phyloP scores from a whole-genome alignment of 192 early-diverging fungal species.

The Coemansia reversa region DNA sequence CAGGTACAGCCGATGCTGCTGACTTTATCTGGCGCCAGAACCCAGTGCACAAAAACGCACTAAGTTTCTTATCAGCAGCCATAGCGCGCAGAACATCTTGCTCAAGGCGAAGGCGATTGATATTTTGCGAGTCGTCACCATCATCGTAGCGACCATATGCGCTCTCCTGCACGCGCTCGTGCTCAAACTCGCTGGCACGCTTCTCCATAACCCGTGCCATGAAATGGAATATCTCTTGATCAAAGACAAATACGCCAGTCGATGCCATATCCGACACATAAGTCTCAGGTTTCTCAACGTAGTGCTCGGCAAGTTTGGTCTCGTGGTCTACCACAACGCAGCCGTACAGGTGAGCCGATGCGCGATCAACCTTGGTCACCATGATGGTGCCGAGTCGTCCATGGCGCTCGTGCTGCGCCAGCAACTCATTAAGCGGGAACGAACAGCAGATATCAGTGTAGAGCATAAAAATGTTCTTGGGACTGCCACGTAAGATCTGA shows the following conservation, averaged over 20 bases:
- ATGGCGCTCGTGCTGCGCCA: slow-evolving; percentile 78
- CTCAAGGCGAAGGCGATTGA: slow-evolving; percentile 78
- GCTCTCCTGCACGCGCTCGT: slow-evolving; percentile 58
- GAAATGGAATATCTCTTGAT: slow-evolving; percentile 80
- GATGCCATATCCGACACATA: slow-evolving; percentile 94
- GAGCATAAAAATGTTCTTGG: slow-evolving; percentile 92
- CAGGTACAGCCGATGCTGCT: slow-evolving; percentile 87
- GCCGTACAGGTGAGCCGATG: slow-evolving; percentile 83
- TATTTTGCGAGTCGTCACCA: slow-evolving; percentile 52
- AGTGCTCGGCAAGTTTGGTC: slow-evolving; percentile 91
- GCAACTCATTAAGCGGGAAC: slow-evolving; percentile 88
- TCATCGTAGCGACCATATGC: slow-evolving; percentile 51
- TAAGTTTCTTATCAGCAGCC: slow-evolving; percentile 80
- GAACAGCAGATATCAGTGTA: slow-evolving; percentile 96
- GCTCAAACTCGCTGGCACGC: slow-evolving; percentile 54
- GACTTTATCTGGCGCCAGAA: slow-evolving; percentile 99
- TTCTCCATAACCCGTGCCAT: slow-evolving; percentile 77
- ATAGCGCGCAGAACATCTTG: slow-evolving; percentile 89
- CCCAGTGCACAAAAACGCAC: slow-evolving; percentile 78
- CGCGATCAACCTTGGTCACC: slow-evolving; percentile 81
- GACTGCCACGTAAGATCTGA: slow-evolving; percentile 88
- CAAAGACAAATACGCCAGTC: slow-evolving; percentile 94
- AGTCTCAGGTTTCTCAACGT: slow-evolving; percentile 97
- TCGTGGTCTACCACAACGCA: slow-evolving; percentile 88
- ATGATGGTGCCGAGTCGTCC: slow-evolving; percentile 86